Percentiles rank a stretch among this genome's conserved stretches.
phyloP scores from a whole-genome alignment of 352 stramenopile species.

The Globisporangium acanthophoron region DNA sequence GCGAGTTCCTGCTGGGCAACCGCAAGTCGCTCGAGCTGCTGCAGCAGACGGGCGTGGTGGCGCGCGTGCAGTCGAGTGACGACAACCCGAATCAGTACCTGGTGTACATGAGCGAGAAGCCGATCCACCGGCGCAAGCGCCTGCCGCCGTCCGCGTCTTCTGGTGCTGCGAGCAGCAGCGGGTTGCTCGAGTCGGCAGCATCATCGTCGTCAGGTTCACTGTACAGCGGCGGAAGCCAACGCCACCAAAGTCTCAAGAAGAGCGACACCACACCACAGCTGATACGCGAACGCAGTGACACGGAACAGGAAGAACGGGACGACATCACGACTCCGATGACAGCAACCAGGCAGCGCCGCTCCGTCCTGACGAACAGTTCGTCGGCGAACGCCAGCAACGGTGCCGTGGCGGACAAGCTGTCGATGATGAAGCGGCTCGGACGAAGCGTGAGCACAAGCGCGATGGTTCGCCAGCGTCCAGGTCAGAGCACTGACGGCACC shows the following conservation, averaged over 20 bases:
- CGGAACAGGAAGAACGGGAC: neutral
- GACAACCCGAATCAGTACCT: constrained; percentile 68
- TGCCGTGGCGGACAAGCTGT: neutral
- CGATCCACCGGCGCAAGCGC: constrained; percentile 35
- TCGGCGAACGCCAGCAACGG: neutral
- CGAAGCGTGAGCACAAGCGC: constrained; percentile 8
- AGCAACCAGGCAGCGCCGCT: neutral
- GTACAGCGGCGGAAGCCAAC: neutral
- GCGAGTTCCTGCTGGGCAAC: constrained; percentile 64
- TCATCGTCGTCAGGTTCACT: neutral
- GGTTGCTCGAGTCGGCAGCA: neutral
- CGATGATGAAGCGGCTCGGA: constrained; percentile 5
- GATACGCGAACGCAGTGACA: neutral
- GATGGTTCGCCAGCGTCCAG: neutral
- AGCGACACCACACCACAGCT: constrained; percentile 11
- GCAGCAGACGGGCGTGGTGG: constrained; percentile 60
- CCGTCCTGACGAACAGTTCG: neutral
- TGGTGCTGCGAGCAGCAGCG: neutral
- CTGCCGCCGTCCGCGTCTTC: constrained; percentile 14
- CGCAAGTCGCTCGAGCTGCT: constrained; percentile 44
- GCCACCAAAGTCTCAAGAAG: neutral
- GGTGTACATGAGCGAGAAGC: constrained; percentile 51
- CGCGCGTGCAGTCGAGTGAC: constrained; percentile 34
- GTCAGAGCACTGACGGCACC: neutral
- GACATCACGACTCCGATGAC: constrained; percentile 2